Evolutionary conservation across 2,329 filamentous ascomycete species (phyloP).

Genomic region (Aurifilum marmelostoma): DNA sequence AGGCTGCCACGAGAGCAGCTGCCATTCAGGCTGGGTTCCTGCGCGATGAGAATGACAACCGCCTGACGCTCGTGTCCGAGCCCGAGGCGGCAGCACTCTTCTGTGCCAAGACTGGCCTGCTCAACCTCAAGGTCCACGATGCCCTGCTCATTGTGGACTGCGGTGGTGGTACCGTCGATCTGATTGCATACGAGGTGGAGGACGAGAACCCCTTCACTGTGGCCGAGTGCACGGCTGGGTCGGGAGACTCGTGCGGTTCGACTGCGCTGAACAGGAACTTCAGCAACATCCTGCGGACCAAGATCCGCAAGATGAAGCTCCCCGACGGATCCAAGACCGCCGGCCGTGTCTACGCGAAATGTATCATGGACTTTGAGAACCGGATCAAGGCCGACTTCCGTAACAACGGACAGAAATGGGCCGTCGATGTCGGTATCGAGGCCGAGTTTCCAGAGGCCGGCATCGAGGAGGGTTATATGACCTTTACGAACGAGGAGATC

Average conservation of each 20-base stretch:
- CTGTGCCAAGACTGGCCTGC: slow-evolving; percentile 92
- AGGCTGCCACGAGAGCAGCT: slow-evolving; percentile 92
- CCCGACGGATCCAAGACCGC: slow-evolving; percentile 96
- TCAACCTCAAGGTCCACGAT: slow-evolving; percentile 97
- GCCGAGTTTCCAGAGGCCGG: slow-evolving; percentile 96
- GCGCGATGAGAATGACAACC: slow-evolving; percentile 96
- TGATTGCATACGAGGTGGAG: slow-evolving; percentile 98
- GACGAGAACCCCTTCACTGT: slow-evolving; percentile 97
- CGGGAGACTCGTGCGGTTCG: slow-evolving; percentile 97
- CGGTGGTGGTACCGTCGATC: slow-evolving; percentile 95
- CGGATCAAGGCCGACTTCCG: slow-evolving; percentile 99
- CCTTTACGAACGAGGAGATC: slow-evolving; percentile 98
- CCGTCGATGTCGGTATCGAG: slow-evolving; percentile 97
- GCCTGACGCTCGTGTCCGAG: slow-evolving; percentile 91
- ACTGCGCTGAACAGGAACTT: slow-evolving; percentile 98
- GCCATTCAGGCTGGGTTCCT: slow-evolving; percentile 97
- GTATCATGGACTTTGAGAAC: slow-evolving; percentile 99
- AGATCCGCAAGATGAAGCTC: slow-evolving; percentile 99
- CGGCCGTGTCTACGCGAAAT: slow-evolving; percentile 98
- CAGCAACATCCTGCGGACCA: slow-evolving; percentile 94
- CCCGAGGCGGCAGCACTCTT: slow-evolving; percentile 97
- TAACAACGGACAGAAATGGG: slow-evolving; percentile 99
- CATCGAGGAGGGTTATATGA: slow-evolving; percentile 99
- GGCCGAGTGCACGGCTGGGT: slow-evolving; percentile 94
- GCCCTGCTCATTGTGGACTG: slow-evolving; percentile 98